These are phyloP conservation scores for Phragmites australis DNA, from an alignment of 176 grass and related monocot genomes.

Conservation along the genomic window DNA sequence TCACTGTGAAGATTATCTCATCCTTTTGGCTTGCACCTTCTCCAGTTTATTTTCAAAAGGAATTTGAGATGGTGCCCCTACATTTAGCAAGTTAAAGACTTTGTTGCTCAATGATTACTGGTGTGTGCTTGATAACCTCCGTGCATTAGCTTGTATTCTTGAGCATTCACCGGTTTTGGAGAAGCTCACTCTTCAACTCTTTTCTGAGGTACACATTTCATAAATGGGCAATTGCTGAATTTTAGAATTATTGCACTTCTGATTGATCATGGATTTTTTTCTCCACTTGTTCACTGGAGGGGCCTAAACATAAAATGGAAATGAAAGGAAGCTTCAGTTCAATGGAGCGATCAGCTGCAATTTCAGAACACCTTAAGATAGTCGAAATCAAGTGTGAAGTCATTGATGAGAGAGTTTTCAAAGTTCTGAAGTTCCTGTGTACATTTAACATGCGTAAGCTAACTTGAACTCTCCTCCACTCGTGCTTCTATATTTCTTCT, in stretches of 20 bases:
- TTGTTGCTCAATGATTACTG: constrained; percentile 15
- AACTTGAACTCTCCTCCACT: too few relatives aligned
- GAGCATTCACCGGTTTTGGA: constrained; percentile 21
- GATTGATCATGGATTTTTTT: too few relatives aligned
- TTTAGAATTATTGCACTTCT: not conserved
- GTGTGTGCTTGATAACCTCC: not conserved
- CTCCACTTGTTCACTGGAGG: not conserved
- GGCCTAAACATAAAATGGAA: not conserved
- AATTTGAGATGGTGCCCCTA: constrained; percentile 19
- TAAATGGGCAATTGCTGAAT: not conserved
- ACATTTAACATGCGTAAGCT: not conserved
- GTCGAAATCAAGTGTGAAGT: constrained; percentile 1
- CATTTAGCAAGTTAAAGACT: constrained; percentile 24
- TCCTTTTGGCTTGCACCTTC: not conserved
- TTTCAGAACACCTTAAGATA: not conserved
- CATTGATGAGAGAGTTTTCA: not conserved
- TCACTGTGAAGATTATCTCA: not conserved
- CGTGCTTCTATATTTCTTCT: too few relatives aligned
- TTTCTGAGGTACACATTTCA: not conserved
- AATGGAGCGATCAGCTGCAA: not conserved
- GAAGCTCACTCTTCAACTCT: constrained; percentile 32
- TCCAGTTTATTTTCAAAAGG: constrained; percentile 28
- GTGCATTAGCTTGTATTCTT: constrained; percentile 10
- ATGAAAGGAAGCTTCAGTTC: not conserved
- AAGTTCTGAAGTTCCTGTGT: not conserved